A percentile compares a stretch with the other conserved stretches of the same genome.
phyloP scores from a whole-genome alignment of 345 rosid species.

The Limnanthes douglasii region DNA sequence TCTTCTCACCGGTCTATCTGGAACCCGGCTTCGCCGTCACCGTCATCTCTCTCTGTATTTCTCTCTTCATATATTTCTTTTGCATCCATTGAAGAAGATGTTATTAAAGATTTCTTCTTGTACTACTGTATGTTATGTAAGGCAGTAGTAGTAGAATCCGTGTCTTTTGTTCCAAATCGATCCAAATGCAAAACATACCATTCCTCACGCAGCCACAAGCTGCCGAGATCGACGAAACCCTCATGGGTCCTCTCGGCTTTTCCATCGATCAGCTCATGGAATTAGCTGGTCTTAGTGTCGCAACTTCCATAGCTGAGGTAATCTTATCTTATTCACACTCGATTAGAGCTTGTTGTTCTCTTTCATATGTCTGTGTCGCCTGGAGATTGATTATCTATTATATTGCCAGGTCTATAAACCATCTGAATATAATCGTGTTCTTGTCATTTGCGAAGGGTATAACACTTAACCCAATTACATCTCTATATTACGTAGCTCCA shows the following conservation, averaged over 20 bases:
- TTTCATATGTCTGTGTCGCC: too few relatives aligned
- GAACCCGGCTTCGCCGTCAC: constrained; percentile 4
- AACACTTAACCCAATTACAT: too few relatives aligned
- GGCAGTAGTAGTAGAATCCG: too few relatives aligned
- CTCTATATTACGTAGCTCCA: too few relatives aligned
- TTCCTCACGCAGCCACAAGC: constrained; percentile 71
- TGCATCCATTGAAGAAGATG: neutral
- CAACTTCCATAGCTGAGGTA: constrained; percentile 84
- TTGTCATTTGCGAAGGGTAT: constrained; percentile 75
- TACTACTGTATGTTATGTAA: constrained; percentile 16
- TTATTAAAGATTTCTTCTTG: neutral
- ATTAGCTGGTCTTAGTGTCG: constrained; percentile 95
- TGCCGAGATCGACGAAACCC: constrained; percentile 69
- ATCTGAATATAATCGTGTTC: constrained; percentile 41
- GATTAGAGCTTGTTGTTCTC: too few relatives aligned
- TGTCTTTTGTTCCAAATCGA: constrained; percentile 17
- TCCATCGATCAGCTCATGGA: constrained; percentile 95
- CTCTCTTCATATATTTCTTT: constrained; percentile 3
- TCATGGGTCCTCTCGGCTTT: constrained; percentile 93
- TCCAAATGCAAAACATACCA: constrained; percentile 31
- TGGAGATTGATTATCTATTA: too few relatives aligned
- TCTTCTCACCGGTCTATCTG: constrained; percentile 5
- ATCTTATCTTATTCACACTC: constrained; percentile 1
- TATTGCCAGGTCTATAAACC: constrained; percentile 54
- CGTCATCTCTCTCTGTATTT: constrained; percentile 1